These are phyloP conservation scores for Penicillium roqueforti DNA, from an alignment of 495 filamentous ascomycete species.

Conservation along the genomic window DNA sequence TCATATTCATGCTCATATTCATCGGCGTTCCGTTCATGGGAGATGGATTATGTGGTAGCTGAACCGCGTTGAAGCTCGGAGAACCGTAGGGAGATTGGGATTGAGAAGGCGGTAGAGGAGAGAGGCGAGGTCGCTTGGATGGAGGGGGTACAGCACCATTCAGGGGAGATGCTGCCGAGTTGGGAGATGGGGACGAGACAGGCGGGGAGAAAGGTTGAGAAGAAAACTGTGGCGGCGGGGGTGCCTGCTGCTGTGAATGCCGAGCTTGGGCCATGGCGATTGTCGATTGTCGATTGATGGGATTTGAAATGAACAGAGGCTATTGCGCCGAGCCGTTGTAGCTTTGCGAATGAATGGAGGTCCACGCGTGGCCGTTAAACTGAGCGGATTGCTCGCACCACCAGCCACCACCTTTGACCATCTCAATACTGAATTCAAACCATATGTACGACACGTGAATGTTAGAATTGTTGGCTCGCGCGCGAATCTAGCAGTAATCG, in stretches of 20 bases:
- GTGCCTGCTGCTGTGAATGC: constrained; percentile 25
- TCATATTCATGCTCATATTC: constrained; percentile 31
- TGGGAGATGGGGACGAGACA: constrained; percentile 49
- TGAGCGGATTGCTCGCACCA: constrained; percentile 45
- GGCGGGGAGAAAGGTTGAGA: constrained; percentile 52
- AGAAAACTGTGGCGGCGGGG: constrained; percentile 43
- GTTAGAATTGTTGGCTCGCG: not conserved
- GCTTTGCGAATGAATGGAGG: constrained; percentile 26
- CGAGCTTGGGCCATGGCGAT: constrained; percentile 64
- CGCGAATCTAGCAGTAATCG: constrained; percentile 8
- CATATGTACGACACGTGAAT: constrained; percentile 22
- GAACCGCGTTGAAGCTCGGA: constrained; percentile 46
- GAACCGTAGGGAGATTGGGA: constrained; percentile 30
- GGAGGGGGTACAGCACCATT: constrained; percentile 47
- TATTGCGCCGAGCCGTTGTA: constrained; percentile 19
- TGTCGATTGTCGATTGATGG: constrained; percentile 1
- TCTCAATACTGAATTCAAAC: constrained; percentile 32
- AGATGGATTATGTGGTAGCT: constrained; percentile 34
- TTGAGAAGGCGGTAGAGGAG: constrained; percentile 55
- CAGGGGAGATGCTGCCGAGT: constrained; percentile 34
- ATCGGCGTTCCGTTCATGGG: constrained; percentile 33
- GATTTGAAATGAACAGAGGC: not conserved
- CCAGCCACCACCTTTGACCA: constrained; percentile 42
- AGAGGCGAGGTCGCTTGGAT: constrained; percentile 64
- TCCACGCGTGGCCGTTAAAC: constrained; percentile 36